Base-by-base conservation (phyloP, 2,329 filamentous ascomycete genomes). In the Botrytis elliptica region DNA sequence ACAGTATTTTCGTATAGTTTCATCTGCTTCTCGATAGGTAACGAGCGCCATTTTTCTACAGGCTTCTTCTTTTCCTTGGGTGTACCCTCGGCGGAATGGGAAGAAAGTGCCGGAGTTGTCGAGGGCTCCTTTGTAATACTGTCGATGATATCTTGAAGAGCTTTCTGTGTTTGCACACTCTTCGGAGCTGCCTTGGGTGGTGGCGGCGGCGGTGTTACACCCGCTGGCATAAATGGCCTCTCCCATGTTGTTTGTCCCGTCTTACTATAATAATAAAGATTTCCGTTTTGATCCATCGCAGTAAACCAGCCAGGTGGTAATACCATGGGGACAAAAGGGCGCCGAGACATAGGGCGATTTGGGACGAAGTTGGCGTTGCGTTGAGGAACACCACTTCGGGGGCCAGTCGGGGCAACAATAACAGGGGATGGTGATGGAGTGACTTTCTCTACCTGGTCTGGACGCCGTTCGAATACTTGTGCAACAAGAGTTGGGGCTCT, bases 1-100 rank as follows among this genome's bases (percentile, higher is more conserved):
- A 97, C 94, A 70, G 94, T 97, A 80, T 95, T 95, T 82, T 98
- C 95, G 79, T 98, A 98, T 3, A 97, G 87, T 84, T 94, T 97
- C 88, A 94, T 97, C 83, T 96, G 93, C 83, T 98, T 98, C 77
- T 98, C 95, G 77, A 90, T 82, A 1, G 91, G 86, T 46, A 91
- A 82, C 74, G 86, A 87, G 72, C 89, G 87, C 92, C 92, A 94
- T 81, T 91, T 93, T 66, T 93, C 91, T 78, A 87, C 86, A 78
- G 88, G 91, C 9, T 86, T 86, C 82, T 91, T 88, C 64, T 86
- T 86, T 7, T 85, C 83, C 9, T 87, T 86, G 1, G 87, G 85
- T 70, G 84, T 88, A 4, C 85, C 84, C 18, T 89, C 86, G 10
- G 75, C 71, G 6, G 78, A 76, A 74, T 90, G 88, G 1, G 92